Conservation (phyloP, 129 eudicot species). For the Arctium minus region DNA sequence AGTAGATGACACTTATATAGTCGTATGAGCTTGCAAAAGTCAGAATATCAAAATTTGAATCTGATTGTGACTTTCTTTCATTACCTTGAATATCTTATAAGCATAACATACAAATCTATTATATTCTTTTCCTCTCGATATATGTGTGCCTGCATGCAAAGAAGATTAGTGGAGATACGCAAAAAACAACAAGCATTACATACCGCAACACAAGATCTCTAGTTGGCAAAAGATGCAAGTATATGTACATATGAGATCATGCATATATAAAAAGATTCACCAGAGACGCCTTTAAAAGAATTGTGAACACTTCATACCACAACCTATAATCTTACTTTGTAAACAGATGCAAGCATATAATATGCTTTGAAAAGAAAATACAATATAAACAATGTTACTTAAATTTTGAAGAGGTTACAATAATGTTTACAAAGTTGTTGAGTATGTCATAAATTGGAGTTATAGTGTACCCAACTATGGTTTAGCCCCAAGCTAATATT, state of each 20-base stretch:
- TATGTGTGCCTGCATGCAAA: constrained; percentile 59
- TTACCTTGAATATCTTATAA: constrained; percentile 92
- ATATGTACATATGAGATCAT: constrained; percentile 4
- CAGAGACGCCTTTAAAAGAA: not conserved
- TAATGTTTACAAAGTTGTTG: not conserved
- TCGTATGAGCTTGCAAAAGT: not conserved
- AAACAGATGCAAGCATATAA: not conserved
- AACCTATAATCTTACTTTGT: not conserved
- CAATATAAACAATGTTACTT: not conserved
- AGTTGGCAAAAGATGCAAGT: not conserved
- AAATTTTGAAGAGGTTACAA: not conserved
- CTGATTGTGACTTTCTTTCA: constrained; percentile 4
- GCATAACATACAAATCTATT: constrained; percentile 83
- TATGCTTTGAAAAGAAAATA: not conserved
- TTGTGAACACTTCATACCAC: not conserved
- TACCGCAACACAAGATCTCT: not conserved
- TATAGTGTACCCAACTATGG: not conserved
- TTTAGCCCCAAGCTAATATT: not conserved
- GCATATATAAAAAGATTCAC: constrained; percentile 11
- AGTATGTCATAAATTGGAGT: not conserved
- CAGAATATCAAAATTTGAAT: not conserved
- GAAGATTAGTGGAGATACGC: constrained; percentile 3
- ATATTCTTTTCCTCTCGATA: constrained; percentile 79
- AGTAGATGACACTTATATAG: not conserved
- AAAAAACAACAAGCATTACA: not conserved